phyloP scores from a whole-genome alignment of 2,329 filamentous ascomycete species.

The Ramichloridium luteum region DNA sequence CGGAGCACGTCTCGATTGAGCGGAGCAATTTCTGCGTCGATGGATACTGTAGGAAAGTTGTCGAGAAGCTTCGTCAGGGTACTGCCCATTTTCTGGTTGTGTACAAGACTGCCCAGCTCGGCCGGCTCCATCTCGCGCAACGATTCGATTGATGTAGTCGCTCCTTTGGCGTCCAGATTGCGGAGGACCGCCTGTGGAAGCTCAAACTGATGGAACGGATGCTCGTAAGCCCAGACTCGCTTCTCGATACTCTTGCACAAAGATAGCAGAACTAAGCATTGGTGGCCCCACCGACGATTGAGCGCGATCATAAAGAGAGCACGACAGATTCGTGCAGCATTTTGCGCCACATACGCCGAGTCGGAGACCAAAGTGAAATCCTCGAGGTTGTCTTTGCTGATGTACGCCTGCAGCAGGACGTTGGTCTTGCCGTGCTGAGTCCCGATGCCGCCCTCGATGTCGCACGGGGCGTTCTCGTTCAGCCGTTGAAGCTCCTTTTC shows the following conservation, averaged over 20 bases:
- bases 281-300: conserved; percentile 88
- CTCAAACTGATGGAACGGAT: conserved; percentile 91
- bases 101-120: conserved; percentile 82
- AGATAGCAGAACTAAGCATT: conserved; percentile 81
- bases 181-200: conserved; percentile 71
- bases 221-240: conserved; percentile 86
- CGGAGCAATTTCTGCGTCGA: conserved; percentile 91
- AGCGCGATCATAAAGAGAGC: conserved; percentile 95
- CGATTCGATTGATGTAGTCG: conserved; percentile 60
- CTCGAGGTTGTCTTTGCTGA: conserved; percentile 74
- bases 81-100: conserved; percentile 77
- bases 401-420: conserved; percentile 85
- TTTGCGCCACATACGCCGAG: conserved; percentile 88
- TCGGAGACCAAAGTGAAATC: conserved; percentile 92
- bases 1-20: conserved; percentile 87
- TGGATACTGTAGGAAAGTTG: conserved; percentile 81
- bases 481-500: conserved; percentile 72
- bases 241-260: conserved; percentile 96
- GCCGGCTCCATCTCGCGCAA: conserved; percentile 86
- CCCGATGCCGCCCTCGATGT: conserved; percentile 56
- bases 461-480: conserved; percentile 59
- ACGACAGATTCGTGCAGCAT: conserved; percentile 84
- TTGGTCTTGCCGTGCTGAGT: conserved; percentile 85
- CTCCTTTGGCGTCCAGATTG: conserved; percentile 71
- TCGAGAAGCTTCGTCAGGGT: conserved; percentile 70